Base-by-base conservation (phyloP, 2,329 filamentous ascomycete genomes). In the Nothophaeocryptopus gaeumannii region DNA sequence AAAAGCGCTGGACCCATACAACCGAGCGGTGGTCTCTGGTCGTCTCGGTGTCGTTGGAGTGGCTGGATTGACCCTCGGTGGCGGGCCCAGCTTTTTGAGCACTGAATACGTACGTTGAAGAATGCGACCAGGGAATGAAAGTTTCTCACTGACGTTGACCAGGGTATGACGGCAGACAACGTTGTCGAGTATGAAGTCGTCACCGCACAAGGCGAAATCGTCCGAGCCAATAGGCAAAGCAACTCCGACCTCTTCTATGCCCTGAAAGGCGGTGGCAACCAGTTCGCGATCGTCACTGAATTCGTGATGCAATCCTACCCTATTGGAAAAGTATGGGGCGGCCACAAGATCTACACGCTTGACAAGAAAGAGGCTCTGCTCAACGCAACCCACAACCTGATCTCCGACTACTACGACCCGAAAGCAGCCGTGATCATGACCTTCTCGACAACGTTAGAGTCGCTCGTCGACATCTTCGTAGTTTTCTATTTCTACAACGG, bases 401-500 rank as follows among this genome's bases (percentile, higher is more conserved):
- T 79, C 5, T 72, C 77, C 56, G 71, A 83, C 63, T 80, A 81
- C 60, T 68, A 73, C 0, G 81, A 85, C 56, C 72, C 77, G 51
- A 83, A 82, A 62, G 82, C 81, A 1, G 80, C 74, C 10, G 75
- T 85, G 39, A 84, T 84, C 54, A 65, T 79, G 39, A 84, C 80
- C 0, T 72, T 74, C 2, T 73, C 80, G 58, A 69, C 76, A 12
- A 72, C 73, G 0, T 55, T 69, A 3, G 61, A 72, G 2, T 70
- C 71, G 9, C 50, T 75, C 0, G 56, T 81, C 39, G 72, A 82
- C 53, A 70, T 78, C 14, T 83, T 79, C 78, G 73, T 81, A 50
- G 65, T 85, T 51, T 84, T 84, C 65, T 62, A 82, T 32, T 59
- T 84, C 85, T 63, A 82, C 78, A 1, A 73, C 75, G 0, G 64